Base-by-base conservation (phyloP, 768 basidiomycete genomes). In the Russula sp. region DNA sequence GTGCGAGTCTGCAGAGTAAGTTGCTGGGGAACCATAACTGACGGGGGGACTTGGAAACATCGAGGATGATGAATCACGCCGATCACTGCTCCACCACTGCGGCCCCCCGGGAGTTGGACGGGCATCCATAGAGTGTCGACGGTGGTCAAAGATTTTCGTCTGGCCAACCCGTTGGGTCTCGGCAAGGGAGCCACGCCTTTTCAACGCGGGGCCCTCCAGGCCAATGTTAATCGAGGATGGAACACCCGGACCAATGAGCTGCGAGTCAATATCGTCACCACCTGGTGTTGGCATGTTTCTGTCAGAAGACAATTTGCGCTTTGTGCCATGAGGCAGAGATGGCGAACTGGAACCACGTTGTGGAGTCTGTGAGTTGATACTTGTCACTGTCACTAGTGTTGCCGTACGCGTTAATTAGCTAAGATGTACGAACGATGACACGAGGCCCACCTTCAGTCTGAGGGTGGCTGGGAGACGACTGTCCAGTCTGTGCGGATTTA, bases 241-340 rank as follows among this genome's bases (percentile, higher is more conserved):
- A 48, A 85, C 76, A 41, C 87, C 88, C 52, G 85, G 84, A 18
- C 87, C 88, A 46, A 80, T 78, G 55, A 90, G 76, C 63, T 84
- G 84, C 6, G 83, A 74, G 69, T 89, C 88, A 52, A 81, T 73
- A 66, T 88, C 88, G 66, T 86, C 85, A 51, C 78, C 78, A 35
- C 80, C 75, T 22, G 82, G 73, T n/a, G 78, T 70, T 69, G 81
- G 75, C 29, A 72, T 72, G 55, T 75, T 75, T 59, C 82, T 79
- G 77, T 89, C 88, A 65, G 79, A 76, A 25, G 90, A 90, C 78
- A 90, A 86, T 75, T 93, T 93, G 67, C 91, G 82, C 73, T 93
- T 93, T 60, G 83, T 85, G 56, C 89, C 88, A 69, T 84, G 83
- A 70, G 68, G 70, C 66, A 61, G 63, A 58, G 66, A 59, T 55